These are phyloP conservation scores for Talaromyces adpressus DNA, from an alignment of 495 filamentous ascomycete species.

Conservation along the genomic window DNA sequence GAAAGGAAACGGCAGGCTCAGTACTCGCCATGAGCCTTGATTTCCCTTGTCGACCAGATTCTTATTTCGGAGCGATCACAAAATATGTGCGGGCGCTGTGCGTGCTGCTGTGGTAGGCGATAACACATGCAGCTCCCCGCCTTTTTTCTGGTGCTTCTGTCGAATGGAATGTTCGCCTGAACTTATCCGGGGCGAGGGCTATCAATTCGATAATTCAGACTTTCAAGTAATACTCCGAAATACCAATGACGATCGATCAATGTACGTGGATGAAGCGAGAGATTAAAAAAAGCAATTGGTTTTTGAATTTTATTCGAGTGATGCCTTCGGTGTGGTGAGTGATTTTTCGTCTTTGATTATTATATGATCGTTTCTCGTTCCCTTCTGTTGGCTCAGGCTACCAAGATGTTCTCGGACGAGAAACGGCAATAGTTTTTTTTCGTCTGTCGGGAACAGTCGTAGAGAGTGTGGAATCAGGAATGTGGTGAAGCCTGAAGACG, in stretches of 20 bases:
- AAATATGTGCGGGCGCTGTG: neutral
- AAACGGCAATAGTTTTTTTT: neutral
- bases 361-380: neutral
- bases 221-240: neutral
- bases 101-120: neutral
- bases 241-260: neutral
- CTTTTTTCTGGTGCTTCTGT: neutral
- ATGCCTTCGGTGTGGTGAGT: neutral
- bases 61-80: slow-evolving; percentile 4
- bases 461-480: neutral
- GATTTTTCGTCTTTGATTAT: neutral
- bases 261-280: neutral
- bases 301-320: neutral
- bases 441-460: neutral
- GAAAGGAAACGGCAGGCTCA: slow-evolving; percentile 9
- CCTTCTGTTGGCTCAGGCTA: neutral
- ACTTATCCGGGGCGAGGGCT: neutral
- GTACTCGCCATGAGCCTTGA: slow-evolving; percentile 6
- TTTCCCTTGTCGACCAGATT: neutral
- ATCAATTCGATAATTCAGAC: neutral
- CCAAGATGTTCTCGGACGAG: neutral
- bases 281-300: neutral
- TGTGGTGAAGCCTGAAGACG: neutral
- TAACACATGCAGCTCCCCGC: slow-evolving; percentile 6
- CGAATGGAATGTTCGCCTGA: slow-evolving; percentile 2